Evolutionary conservation across 2,329 filamentous ascomycete species (phyloP), one percentile per base, ranked within the genome.

Genomic region (Albophoma yamanashiensis): DNA sequence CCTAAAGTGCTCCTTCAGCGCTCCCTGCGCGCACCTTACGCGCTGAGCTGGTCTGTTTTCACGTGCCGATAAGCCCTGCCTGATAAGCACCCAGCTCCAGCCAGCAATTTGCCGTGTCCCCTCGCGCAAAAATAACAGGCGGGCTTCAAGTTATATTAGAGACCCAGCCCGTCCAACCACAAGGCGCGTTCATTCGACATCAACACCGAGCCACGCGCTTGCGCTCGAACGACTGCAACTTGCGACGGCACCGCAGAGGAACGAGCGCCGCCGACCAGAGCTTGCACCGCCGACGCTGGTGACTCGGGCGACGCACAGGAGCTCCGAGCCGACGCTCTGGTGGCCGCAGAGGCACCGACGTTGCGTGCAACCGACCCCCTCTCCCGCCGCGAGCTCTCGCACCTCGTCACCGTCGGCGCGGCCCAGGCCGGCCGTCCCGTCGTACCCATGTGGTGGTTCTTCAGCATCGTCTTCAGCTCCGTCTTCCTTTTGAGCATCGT

Each of bases 401-500:
- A 20, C 38, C 55, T 22, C 50, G 12, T 45, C 39, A 17, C 61
- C 59, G 55, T 67, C 65, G 66, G 67, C 65, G 63, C 68, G 66
- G 68, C 67, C 64, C 61, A 60, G 61, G 65, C 65, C 64, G 65
- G 67, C 68, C 67, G 62, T 60, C 58, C 66, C 66, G 66, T 68
- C 71, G 73, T 69, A 67, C 72, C 78, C 76, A 96, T 96, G 90
- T 92, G 88, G 81, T 83, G 81, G 88, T 81, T 93, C 75, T 85
- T 92, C 75, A 87, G 88, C 73, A 82, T 88, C 73, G 72, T 92
- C 67, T 91, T 91, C 71, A 91, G 91, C 76, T 81, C 88, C 71
- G 76, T 91, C 76, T 97, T 97, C 78, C 86, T 97, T 68, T 83
- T 92, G 76, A 89, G 89, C 76, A 92, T 97, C 74, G 87, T 97